Evolutionary conservation across 2,329 filamentous ascomycete species (phyloP), one percentile per base, ranked within the genome.

Genomic region (Exophiala calicioides): DNA sequence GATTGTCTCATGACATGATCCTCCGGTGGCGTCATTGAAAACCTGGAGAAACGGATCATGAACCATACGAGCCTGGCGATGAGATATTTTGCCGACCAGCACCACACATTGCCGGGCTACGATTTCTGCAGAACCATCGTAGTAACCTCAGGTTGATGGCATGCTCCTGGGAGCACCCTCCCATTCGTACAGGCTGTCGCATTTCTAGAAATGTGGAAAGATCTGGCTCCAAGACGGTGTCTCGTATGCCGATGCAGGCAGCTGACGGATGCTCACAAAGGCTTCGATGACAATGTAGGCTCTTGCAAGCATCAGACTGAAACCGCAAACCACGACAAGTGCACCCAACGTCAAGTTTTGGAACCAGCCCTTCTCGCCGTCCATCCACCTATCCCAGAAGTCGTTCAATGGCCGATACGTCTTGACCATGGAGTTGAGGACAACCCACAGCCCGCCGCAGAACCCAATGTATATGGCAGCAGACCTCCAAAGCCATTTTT

Each of bases 321-420:
- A 39, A 15, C 42, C 32, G 24, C 42, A 30, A 12, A 30, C 24
- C 18, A 40, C 10, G 26, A 42, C 38, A 8, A 46, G 15, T 3
- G 38, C 20, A 7, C 23, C 32, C 10, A 39, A 24, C 13, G 23
- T 9, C 5, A 46, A 12, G 23, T 47, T 54, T 7, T 54, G 42
- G 32, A 50, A 52, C 41, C 52, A 48, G 19, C 29, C 41, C 18
- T 39, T 38, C 27, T 40, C 41, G 18, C 52, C 52, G 20, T 50
- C 45, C 44, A 55, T 53, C 52, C 52, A 53, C 3, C 32, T 45
- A 20, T 52, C 49, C 45, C 54, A 46, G 38, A 58, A 56, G 3
- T 47, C 23, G 24, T 59, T 52, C 9, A 37, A 21, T 18, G 5
- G 34, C 9, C 24, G 3, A 40, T 24, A 40, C 8, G 16, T 23